phyloP scores from a whole-genome alignment of 352 stramenopile species.

The Pythium angustatum region DNA sequence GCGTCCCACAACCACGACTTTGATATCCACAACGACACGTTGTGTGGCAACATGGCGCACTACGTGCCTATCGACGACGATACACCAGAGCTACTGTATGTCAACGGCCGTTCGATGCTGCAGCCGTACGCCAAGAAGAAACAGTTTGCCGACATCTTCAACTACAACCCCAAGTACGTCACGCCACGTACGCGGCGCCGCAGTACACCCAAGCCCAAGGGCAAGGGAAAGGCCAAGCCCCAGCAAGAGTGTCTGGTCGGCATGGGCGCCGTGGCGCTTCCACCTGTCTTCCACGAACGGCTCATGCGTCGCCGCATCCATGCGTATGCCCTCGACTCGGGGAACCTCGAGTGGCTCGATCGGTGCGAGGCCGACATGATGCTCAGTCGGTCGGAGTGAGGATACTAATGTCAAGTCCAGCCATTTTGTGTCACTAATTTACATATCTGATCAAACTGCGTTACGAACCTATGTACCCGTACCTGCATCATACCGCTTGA shows the following conservation, averaged over 20 bases:
- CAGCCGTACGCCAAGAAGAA: constrained; percentile 40
- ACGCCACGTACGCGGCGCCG: constrained; percentile 33
- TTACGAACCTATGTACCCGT: constrained; percentile 26
- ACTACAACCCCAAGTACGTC: constrained; percentile 50
- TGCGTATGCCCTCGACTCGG: constrained; percentile 29
- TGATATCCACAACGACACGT: constrained; percentile 48
- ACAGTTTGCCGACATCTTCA: constrained; percentile 42
- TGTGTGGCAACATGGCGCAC: constrained; percentile 71
- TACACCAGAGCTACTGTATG: constrained; percentile 47
- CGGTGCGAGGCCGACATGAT: constrained; percentile 25
- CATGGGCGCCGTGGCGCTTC: constrained; percentile 21
- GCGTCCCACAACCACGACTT: constrained; percentile 55
- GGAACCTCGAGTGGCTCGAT: constrained; percentile 30
- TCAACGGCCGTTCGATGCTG: constrained; percentile 57
- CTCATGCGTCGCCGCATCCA: constrained; percentile 35
- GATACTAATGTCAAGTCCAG: neutral
- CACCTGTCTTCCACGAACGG: constrained; percentile 21
- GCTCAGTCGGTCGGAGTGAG: constrained; percentile 14
- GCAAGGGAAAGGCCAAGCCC: constrained; percentile 11
- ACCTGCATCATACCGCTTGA: no score
- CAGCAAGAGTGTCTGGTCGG: constrained; percentile 20
- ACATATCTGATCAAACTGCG: constrained; percentile 6
- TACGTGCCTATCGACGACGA: constrained; percentile 41
- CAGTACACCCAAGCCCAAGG: constrained; percentile 14
- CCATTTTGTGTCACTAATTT: constrained; percentile 11